phyloP scores from a whole-genome alignment of 106 monocot genomes.

The Dioscorea zingiberensis region DNA sequence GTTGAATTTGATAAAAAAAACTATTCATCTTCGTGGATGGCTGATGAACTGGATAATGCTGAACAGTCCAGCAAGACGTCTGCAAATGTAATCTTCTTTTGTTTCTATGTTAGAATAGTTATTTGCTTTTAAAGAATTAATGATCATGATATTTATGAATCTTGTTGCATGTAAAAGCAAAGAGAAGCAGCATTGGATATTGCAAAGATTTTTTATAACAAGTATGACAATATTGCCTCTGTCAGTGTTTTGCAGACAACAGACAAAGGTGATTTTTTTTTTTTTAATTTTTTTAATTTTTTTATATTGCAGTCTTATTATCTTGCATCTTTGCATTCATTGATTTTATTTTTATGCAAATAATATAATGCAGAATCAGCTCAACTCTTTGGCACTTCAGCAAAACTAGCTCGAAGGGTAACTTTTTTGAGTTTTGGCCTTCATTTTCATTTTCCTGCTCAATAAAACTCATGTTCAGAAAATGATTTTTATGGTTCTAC shows the following conservation, averaged over 20 bases:
- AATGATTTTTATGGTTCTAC: background rate
- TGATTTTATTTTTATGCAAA: background rate
- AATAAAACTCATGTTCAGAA: background rate
- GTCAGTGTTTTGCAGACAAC: too few species aligned
- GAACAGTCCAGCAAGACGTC: background rate
- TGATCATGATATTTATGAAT: too few species aligned
- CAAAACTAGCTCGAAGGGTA: conserved; percentile 12
- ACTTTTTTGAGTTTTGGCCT: background rate
- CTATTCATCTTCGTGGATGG: conserved; percentile 5
- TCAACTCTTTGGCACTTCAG: background rate
- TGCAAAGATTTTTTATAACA: too few species aligned
- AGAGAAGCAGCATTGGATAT: too few species aligned
- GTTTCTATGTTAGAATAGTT: too few species aligned
- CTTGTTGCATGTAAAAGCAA: too few species aligned
- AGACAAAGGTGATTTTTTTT: too few species aligned
- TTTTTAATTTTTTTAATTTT: too few species aligned
- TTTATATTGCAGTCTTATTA: too few species aligned
- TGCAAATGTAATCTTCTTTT: background rate
- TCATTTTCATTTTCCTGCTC: background rate
- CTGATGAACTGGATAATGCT: background rate
- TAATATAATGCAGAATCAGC: conserved; percentile 1
- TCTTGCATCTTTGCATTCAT: background rate
- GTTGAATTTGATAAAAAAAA: conserved; percentile 2
- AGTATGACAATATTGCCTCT: too few species aligned
- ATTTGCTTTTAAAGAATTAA: too few species aligned